A percentile compares a stretch with the other conserved stretches of the same genome.
Conservation (phyloP, 169 alveolate genomes). For the Eimeria praecox region DNA sequence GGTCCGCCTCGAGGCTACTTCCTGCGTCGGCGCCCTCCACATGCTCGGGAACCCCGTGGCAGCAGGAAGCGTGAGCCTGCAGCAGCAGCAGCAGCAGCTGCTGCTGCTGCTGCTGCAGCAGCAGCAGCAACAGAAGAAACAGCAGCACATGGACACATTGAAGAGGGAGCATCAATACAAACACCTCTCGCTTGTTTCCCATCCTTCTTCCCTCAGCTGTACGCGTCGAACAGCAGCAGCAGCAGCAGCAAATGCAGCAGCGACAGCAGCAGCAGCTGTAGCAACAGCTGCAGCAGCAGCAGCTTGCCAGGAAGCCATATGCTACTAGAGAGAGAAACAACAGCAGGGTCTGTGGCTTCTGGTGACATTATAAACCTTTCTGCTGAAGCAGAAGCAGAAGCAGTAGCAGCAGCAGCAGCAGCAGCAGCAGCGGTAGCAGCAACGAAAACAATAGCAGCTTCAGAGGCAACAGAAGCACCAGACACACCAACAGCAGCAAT, state of each 20-base stretch:
- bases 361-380: no score
- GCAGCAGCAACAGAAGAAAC: constrained; percentile 12
- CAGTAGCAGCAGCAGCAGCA: background rate
- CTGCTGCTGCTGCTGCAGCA: background rate
- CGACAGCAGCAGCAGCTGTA: background rate
- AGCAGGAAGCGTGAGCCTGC: background rate
- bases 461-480: background rate
- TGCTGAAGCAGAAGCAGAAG: constrained; percentile 5
- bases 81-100: constrained; percentile 11
- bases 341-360: background rate
- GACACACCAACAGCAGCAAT: background rate
- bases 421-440: no score
- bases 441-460: background rate
- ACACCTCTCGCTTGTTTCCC: no score
- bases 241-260: background rate
- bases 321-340: background rate
- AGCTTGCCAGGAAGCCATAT: no score
- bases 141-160: background rate
- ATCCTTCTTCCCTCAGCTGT: no score
- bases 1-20: background rate
- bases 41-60: constrained; percentile 8
- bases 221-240: background rate
- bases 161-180: background rate
- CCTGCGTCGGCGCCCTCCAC: background rate
- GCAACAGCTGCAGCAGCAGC: constrained; percentile 5